Conservation (phyloP, 139 green algal species). For the Chlamydomonas incerta region DNA sequence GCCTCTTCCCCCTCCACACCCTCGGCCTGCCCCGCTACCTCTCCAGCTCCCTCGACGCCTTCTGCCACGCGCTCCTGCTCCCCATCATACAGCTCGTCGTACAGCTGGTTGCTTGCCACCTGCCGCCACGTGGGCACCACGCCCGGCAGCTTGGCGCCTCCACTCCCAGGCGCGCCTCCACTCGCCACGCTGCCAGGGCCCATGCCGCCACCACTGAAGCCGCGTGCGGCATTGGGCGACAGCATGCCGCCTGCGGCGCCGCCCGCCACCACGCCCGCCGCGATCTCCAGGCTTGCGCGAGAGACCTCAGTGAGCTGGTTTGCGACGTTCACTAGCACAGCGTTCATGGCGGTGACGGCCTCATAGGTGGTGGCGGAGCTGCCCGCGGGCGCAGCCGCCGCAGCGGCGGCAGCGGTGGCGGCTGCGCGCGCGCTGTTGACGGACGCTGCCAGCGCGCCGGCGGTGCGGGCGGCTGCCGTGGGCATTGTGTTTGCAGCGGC, state of each 20-base stretch:
- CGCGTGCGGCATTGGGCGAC: background rate
- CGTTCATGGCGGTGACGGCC: conserved; percentile 5
- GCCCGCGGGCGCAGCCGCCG: background rate
- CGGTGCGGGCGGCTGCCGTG: background rate
- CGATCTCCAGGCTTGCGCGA: background rate
- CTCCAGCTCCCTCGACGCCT: background rate
- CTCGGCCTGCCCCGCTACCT: background rate
- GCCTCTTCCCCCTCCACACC: background rate
- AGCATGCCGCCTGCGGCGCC: background rate
- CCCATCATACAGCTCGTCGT: background rate
- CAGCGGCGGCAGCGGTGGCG: background rate
- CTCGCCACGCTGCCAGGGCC: background rate
- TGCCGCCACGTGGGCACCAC: conserved; percentile 33
- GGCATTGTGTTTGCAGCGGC: too few relatives aligned
- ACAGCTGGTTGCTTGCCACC: conserved; percentile 30
- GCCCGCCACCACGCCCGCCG: background rate
- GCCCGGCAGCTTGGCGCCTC: conserved; percentile 2
- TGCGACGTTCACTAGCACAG: conserved; percentile 3
- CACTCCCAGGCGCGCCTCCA: background rate
- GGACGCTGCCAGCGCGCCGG: background rate
- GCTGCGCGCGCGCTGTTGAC: background rate
- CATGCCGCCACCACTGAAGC: background rate
- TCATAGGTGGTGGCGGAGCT: background rate
- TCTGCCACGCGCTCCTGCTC: background rate
- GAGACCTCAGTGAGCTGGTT: conserved; percentile 10